Percentiles rank a stretch among this genome's conserved stretches.
Conservation (phyloP, 441 rosid genomes). For the Populus hybrid region DNA sequence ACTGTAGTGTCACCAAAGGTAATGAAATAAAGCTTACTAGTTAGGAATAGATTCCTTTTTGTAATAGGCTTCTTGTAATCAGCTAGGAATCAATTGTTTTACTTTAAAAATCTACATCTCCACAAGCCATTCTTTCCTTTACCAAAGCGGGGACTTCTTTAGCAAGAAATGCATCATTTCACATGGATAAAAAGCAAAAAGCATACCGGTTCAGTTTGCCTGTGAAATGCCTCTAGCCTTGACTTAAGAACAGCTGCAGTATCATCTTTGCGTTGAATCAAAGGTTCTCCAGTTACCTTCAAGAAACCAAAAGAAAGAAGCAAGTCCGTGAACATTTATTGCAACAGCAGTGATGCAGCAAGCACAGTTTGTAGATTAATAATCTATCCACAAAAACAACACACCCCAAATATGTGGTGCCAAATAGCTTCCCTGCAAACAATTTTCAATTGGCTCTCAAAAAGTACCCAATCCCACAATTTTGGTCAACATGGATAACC, state of each 20-base stretch:
- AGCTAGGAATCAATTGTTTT: not conserved
- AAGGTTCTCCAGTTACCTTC: conserved; percentile 73
- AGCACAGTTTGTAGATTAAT: not conserved
- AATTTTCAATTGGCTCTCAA: not conserved
- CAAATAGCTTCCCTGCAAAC: not conserved
- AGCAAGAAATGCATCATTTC: not conserved
- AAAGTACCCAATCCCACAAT: not conserved
- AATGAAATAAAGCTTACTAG: not conserved
- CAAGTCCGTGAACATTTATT: conserved; percentile 11
- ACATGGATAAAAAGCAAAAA: conserved; percentile 8
- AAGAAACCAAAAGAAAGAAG: conserved; percentile 6
- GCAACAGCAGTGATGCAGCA: not conserved
- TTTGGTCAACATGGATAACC: not conserved
- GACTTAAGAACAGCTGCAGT: conserved; percentile 83
- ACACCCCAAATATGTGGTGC: not conserved
- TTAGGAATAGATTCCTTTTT: not conserved
- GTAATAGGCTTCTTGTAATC: not conserved
- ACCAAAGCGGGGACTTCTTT: not conserved
- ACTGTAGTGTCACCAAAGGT: not conserved
- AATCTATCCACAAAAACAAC: not conserved
- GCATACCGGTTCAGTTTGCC: conserved; percentile 84
- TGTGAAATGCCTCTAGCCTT: conserved; percentile 90
- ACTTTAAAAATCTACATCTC: not conserved
- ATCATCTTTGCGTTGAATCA: conserved; percentile 95
- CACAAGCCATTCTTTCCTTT: not conserved